phyloP scores from a whole-genome alignment of 106 monocot genomes.

The Dendrobium huoshanense region DNA sequence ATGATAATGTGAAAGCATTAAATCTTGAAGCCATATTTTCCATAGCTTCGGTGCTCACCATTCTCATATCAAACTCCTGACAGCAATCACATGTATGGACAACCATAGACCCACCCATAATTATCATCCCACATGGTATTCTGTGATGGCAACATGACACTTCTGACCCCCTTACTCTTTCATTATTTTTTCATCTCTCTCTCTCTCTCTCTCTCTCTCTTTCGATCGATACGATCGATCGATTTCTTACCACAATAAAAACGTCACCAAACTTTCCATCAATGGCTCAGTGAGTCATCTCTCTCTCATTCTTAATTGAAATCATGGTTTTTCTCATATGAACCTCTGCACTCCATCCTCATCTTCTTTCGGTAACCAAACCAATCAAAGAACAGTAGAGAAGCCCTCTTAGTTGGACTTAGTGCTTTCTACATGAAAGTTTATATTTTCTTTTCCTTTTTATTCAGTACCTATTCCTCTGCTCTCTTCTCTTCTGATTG shows the following conservation, averaged over 20 bases:
- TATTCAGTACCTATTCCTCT: background rate
- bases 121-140: constrained; percentile 29
- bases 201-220: constrained; percentile 3
- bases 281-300: background rate
- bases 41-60: background rate
- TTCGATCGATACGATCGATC: no score
- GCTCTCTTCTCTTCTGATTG: background rate
- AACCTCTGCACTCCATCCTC: background rate
- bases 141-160: constrained; percentile 9
- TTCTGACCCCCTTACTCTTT: constrained; percentile 8
- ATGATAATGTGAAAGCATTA: constrained; percentile 19
- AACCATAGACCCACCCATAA: constrained; percentile 27
- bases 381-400: background rate
- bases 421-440: background rate
- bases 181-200: constrained; percentile 7
- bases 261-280: background rate
- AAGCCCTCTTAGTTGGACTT: background rate
- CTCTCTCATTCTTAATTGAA: constrained; percentile 7
- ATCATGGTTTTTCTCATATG: background rate
- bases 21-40: constrained; percentile 6
- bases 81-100: constrained; percentile 35
- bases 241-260: constrained; percentile 3
- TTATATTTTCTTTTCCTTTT: background rate
- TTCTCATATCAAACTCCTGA: constrained; percentile 19
- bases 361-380: constrained; percentile 12